These are phyloP conservation scores for Verticillium tricorpus DNA, from an alignment of 2,329 filamentous ascomycete species.

Conservation along the genomic window DNA sequence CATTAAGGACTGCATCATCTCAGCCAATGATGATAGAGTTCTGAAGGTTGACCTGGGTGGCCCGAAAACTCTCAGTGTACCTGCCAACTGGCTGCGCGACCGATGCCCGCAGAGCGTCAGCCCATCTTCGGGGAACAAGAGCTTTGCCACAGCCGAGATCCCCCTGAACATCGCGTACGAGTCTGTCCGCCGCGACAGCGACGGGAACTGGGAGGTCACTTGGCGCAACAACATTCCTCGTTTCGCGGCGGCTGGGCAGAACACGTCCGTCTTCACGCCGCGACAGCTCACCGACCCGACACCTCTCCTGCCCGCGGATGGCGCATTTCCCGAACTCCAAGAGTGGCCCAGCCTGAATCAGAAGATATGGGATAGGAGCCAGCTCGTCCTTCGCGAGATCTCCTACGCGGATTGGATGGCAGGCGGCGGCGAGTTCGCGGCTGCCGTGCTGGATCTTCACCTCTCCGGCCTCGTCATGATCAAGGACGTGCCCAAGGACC, in stretches of 20 bases:
- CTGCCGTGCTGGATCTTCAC: constrained; percentile 58
- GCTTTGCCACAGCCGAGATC: constrained; percentile 39
- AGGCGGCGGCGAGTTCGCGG: constrained; percentile 49
- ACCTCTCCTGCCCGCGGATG: neutral
- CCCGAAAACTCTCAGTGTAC: neutral
- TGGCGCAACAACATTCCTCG: constrained; percentile 50
- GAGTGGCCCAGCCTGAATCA: constrained; percentile 17
- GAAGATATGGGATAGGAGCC: constrained; percentile 32
- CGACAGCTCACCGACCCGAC: constrained; percentile 12
- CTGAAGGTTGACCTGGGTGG: neutral
- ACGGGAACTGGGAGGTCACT: constrained; percentile 48
- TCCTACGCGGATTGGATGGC: constrained; percentile 70
- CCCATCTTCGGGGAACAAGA: constrained; percentile 56
- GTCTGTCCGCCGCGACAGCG: constrained; percentile 22
- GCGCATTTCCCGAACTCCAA: constrained; percentile 9
- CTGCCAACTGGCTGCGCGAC: constrained; percentile 41
- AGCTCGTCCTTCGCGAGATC: constrained; percentile 47
- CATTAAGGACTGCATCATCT: neutral
- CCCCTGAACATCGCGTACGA: constrained; percentile 26
- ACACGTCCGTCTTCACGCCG: constrained; percentile 29
- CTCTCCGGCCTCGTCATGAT: constrained; percentile 73
- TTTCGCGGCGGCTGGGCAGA: constrained; percentile 20
- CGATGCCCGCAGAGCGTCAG: constrained; percentile 49
- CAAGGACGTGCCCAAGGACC: constrained; percentile 64
- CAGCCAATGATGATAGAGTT: neutral